Percentiles rank a stretch among this genome's conserved stretches.
These are phyloP conservation scores for Claviceps spartinae DNA, from an alignment of 2,329 filamentous ascomycete genomes.

Conservation along the genomic window DNA sequence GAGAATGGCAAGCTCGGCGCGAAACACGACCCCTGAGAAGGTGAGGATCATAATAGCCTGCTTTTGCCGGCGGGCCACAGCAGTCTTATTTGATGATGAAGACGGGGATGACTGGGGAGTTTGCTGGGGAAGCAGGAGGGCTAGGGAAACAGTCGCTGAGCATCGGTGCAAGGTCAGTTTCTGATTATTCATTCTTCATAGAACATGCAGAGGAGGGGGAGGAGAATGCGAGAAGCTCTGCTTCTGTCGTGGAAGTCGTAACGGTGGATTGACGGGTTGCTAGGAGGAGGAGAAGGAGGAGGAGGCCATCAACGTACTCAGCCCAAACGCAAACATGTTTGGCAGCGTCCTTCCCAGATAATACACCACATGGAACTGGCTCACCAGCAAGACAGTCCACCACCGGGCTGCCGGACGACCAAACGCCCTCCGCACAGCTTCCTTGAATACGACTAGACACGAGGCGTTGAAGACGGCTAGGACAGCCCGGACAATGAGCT, in stretches of 20 bases:
- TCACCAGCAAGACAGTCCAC: constrained; percentile 65
- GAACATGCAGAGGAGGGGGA: neutral
- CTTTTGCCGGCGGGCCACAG: constrained; percentile 33
- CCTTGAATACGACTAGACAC: constrained; percentile 52
- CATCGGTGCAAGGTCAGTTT: neutral
- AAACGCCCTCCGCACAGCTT: constrained; percentile 50
- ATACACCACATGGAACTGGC: constrained; percentile 86
- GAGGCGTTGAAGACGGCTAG: constrained; percentile 65
- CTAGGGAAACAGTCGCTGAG: constrained; percentile 52
- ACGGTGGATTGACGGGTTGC: no score
- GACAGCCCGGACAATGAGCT: constrained; percentile 56
- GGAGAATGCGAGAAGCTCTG: no score
- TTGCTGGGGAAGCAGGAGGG: constrained; percentile 26
- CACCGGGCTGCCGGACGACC: constrained; percentile 58
- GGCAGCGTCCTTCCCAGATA: constrained; percentile 86
- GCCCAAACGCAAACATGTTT: constrained; percentile 88
- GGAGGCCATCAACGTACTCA: constrained; percentile 46
- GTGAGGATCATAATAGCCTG: constrained; percentile 64
- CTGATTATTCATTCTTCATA: neutral
- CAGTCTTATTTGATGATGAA: constrained; percentile 2
- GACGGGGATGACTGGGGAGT: constrained; percentile 11
- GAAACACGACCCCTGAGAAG: constrained; percentile 70
- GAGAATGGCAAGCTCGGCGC: constrained; percentile 76
- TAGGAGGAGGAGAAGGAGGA: neutral
- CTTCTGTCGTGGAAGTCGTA: no score